Evolutionary conservation across 2,329 filamentous ascomycete genomes (phyloP), one percentile per base, ranked within the genome.

Genomic region (Calonectria honghensis): DNA sequence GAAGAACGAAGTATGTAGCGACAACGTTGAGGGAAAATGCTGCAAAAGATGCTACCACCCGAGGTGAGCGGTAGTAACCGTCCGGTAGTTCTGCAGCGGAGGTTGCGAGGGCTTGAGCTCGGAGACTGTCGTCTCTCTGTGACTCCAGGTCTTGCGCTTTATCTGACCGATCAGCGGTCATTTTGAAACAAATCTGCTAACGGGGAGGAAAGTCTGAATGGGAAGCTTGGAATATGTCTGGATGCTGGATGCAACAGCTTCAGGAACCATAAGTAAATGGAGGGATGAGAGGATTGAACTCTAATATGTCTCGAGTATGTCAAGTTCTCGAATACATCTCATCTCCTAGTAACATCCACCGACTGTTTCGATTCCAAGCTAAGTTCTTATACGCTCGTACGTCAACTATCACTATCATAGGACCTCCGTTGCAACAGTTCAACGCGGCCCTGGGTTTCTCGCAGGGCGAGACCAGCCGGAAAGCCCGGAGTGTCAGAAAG

Each of bases 11-110:
- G 51, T 54, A 54, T 32, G 51, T 54, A 54, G 51, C 51, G 51
- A 54, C 51, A 54, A 54, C 51, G 29, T 54, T 54, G 51, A 54
- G 51, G 51, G 51, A 54, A 54, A 54, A 54, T 32, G 51, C 51
- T 32, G 51, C 51, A 54, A 54, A 54, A 29, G 51, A 54, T 54
- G 51, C 51, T 32, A 54, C 51, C 51, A 54, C 51, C 5, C 51
- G 51, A 54, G 51, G 51, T 54, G 51, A 54, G 51, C 51, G 51
- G 51, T 54, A 54, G 51, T 54, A 54, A 20, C 51, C 51, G 16
- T 54, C 51, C 51, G 51, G 51, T 32, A 54, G 51, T 27, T 54
- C 51, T 54, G 51, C 51, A 29, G 51, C 51, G 51, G 51, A 18
- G 32, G 51, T 54, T 32, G 51, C 51, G 51, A 54, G 51, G 27